These are phyloP conservation scores for Metschnikowia kofuensis DNA, from an alignment of 805 yeast genomes.

Conservation along the genomic window DNA sequence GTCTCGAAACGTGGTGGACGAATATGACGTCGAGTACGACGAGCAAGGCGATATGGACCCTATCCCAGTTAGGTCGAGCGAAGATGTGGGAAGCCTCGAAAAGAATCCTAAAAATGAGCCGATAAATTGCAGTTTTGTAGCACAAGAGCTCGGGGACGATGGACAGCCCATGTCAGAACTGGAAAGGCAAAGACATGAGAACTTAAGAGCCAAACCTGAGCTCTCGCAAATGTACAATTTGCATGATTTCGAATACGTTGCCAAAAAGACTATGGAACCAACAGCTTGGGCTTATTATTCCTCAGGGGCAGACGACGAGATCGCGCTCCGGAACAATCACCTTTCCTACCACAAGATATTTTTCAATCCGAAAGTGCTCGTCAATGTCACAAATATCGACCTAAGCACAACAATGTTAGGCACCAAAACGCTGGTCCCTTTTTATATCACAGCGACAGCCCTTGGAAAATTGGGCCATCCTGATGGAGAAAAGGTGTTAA, in stretches of 20 bases:
- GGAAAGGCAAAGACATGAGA: conserved; percentile 10
- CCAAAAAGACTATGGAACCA: conserved; percentile 70
- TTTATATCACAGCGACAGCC: conserved; percentile 50
- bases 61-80: neutral
- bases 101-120: too few relatives aligned
- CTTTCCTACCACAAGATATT: conserved; percentile 39
- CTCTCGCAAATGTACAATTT: conserved; percentile 68
- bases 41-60: conserved; percentile 36
- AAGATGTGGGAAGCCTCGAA: too few relatives aligned
- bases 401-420: conserved; percentile 31
- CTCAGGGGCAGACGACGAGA: conserved; percentile 51
- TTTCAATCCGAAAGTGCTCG: conserved; percentile 45
- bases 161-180: conserved; percentile 14
- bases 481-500: conserved; percentile 42
- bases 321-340: conserved; percentile 44
- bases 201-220: conserved; percentile 54
- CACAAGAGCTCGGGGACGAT: conserved; percentile 23
- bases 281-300: conserved; percentile 80
- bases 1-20: conserved; percentile 11
- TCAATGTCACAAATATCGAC: conserved; percentile 30
- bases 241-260: conserved; percentile 85
- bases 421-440: conserved; percentile 37
- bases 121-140: too few relatives aligned
- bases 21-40: conserved; percentile 26
- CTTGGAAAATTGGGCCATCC: conserved; percentile 42